Evolutionary conservation across 345 rosid species (phyloP).

Genomic region (Populus simonii): DNA sequence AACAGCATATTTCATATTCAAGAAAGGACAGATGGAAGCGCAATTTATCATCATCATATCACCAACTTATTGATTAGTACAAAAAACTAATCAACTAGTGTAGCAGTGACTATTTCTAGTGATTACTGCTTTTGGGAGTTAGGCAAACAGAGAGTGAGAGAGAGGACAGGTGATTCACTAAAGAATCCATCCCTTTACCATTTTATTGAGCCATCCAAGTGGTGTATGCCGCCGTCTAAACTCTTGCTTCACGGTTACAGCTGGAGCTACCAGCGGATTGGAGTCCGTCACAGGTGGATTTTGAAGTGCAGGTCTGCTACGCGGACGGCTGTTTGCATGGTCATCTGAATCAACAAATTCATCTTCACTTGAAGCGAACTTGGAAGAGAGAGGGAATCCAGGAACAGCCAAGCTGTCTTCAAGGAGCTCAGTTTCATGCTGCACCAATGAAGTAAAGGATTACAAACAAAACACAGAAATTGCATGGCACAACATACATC

Average conservation of each 20-base stretch:
- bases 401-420: slow-evolving; percentile 73
- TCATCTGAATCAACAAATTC: slow-evolving; percentile 91
- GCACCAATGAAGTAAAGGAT: background rate
- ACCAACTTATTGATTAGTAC: background rate
- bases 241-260: slow-evolving; percentile 64
- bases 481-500: background rate
- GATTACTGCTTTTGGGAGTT: background rate
- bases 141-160: background rate
- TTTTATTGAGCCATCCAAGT: slow-evolving; percentile 77
- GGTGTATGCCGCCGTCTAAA: slow-evolving; percentile 39
- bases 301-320: slow-evolving; percentile 40
- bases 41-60: background rate
- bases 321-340: slow-evolving; percentile 54
- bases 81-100: background rate
- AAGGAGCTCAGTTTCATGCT: slow-evolving; percentile 88
- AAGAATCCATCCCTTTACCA: slow-evolving; percentile 42
- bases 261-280: slow-evolving; percentile 40
- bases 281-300: slow-evolving; percentile 50
- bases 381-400: slow-evolving; percentile 63
- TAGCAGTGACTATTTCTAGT: background rate
- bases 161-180: background rate
- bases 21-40: background rate
- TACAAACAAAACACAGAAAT: background rate
- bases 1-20: background rate
- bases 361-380: slow-evolving; percentile 84